phyloP scores from a whole-genome alignment of 768 basidiomycete species.

The Trametes coccinea region DNA sequence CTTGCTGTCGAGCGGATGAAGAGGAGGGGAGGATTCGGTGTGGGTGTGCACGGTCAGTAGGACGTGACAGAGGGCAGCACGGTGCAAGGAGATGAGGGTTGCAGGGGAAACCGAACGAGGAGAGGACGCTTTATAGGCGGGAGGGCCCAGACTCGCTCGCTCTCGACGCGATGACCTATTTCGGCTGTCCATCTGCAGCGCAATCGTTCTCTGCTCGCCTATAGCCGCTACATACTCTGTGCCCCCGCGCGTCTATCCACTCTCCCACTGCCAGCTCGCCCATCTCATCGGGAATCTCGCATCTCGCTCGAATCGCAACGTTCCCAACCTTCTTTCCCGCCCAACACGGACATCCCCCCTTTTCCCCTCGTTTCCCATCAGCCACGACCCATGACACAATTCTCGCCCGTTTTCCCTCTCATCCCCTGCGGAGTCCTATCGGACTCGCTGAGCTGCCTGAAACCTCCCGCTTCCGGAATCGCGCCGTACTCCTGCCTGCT shows the following conservation, averaged over 20 bases:
- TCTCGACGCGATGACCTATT: slow-evolving; percentile 18
- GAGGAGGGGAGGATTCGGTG: background rate
- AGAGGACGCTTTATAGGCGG: slow-evolving; percentile 32
- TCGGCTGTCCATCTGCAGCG: slow-evolving; percentile 21
- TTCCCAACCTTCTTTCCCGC: slow-evolving; percentile 14
- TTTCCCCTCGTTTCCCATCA: background rate
- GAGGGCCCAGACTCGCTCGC: slow-evolving; percentile 22
- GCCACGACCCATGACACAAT: background rate
- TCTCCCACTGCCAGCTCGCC: background rate
- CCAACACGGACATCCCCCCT: slow-evolving; percentile 2
- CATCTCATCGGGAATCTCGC: slow-evolving; percentile 17
- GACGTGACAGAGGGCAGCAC: background rate
- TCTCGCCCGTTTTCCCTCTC: slow-evolving; percentile 1
- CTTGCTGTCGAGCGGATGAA: background rate
- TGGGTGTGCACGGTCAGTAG: slow-evolving; percentile 4
- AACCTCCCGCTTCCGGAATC: slow-evolving; percentile 16
- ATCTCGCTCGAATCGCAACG: slow-evolving; percentile 1
- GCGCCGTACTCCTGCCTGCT: background rate
- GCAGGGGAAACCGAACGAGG: slow-evolving; percentile 24
- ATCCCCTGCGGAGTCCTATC: slow-evolving; percentile 4
- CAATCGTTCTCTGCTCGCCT: background rate
- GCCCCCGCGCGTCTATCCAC: no score
- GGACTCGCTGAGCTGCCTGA: slow-evolving; percentile 7
- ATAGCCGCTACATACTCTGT: background rate
- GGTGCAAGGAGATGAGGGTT: slow-evolving; percentile 13